Evolutionary conservation across 2,329 filamentous ascomycete species (phyloP), one percentile per base, ranked within the genome.

Genomic region (Ceratocystis papillata): DNA sequence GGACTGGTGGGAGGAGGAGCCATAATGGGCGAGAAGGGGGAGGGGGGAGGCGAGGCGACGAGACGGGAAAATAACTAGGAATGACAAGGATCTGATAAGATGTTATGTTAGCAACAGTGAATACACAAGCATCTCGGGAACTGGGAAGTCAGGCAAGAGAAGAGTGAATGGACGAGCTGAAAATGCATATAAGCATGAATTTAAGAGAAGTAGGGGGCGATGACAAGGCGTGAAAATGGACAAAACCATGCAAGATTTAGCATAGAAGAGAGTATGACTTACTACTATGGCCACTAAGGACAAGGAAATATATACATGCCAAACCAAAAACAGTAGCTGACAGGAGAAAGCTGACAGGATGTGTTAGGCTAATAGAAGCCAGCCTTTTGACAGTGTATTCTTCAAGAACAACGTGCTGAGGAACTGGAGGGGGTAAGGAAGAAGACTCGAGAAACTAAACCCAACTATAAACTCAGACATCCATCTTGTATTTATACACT

Each of bases 1-100:
- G 64, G 59, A 44, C n/a, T 66, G 22, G 12, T 57, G 48, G n/a
- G 64, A 62, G 59, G n/a, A n/a, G 60, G 22, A 1, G 60, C 37
- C 44, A 45, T 62, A 2, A 30, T 2, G 41, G 33, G 37, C 22
- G 60, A 25, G 22, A 62, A n/a, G 2, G 33, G 33, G n/a, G 8
- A 44, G 10, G n/a, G 22, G 59, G 25, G 12, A 4, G 59, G 22
- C 33, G 12, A 44, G 33, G 6, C 33, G 8, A 37, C 33, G 7
- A 37, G 8, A 37, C 10, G 5, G 22, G 15, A 12, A 33, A 15
- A 25, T 22, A 48, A 17, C 17, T 20, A 62, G 60, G 41, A 46
- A 48, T 30, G 53, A 25, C 15, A 57, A 57, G 28, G 25, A 33
- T 57, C 12, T 57, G 25, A n/a, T 10, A 62, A 37, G 37, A 57